Conservation (phyloP, 1,284 basidiomycete species). For the Inonotus hispidus region DNA sequence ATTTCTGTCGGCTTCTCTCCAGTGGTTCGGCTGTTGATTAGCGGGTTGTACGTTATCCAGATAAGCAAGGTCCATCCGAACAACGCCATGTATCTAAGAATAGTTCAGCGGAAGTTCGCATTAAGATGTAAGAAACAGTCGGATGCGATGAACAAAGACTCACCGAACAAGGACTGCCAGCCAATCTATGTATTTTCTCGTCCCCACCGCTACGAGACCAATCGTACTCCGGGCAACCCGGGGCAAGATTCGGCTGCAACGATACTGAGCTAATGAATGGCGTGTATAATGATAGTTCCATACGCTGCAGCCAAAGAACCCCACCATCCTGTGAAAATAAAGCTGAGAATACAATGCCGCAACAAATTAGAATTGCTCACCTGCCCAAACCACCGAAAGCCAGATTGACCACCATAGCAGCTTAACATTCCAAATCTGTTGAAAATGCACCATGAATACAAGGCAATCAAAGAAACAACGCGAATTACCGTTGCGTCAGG, state of each 20-base stretch:
- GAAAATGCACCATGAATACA: not conserved
- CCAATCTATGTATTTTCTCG: slow-evolving; percentile 76
- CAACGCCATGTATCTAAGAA: slow-evolving; percentile 61
- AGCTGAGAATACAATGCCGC: not conserved
- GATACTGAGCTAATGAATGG: slow-evolving; percentile 21
- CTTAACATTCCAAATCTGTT: slow-evolving; percentile 53
- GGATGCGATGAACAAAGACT: slow-evolving; percentile 11
- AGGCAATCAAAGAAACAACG: not conserved
- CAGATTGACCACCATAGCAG: slow-evolving; percentile 87
- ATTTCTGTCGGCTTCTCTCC: slow-evolving; percentile 33
- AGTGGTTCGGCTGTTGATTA: slow-evolving; percentile 45
- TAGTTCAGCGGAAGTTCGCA: not conserved
- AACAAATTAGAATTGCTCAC: slow-evolving; percentile 31
- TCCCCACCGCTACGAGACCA: slow-evolving; percentile 65
- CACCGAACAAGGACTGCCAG: slow-evolving; percentile 59
- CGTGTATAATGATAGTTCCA: slow-evolving; percentile 28
- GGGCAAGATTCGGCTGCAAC: slow-evolving; percentile 48
- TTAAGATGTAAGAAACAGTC: not conserved
- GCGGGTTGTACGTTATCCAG: slow-evolving; percentile 66
- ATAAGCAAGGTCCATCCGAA: slow-evolving; percentile 64
- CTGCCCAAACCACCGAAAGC: slow-evolving; percentile 73
- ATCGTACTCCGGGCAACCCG: slow-evolving; percentile 55
- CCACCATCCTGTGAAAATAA: slow-evolving; percentile 68
- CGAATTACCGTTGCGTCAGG: slow-evolving; percentile 46
- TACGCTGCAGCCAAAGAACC: slow-evolving; percentile 60